Conservation (phyloP, 352 stramenopile species). For the Pythium folliculosum region DNA sequence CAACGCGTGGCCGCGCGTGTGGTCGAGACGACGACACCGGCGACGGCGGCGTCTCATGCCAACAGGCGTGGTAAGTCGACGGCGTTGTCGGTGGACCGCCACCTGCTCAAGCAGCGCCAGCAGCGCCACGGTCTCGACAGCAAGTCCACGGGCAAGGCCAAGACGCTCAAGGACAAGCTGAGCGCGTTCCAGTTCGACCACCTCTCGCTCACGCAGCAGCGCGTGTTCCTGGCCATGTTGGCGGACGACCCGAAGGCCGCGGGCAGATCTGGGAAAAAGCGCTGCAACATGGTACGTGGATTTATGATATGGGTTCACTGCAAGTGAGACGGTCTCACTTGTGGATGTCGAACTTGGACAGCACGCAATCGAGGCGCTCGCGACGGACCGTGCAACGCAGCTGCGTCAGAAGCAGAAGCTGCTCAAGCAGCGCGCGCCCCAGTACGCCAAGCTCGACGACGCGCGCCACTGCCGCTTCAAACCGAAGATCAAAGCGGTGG, state of each 20-base stretch:
- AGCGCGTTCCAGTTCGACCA: slow-evolving; percentile 64
- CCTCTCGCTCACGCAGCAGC: slow-evolving; percentile 57
- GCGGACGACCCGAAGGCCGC: slow-evolving; percentile 27
- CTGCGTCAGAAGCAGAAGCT: slow-evolving; percentile 36
- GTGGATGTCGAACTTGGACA: neutral
- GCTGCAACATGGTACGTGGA: slow-evolving; percentile 36
- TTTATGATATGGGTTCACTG: neutral
- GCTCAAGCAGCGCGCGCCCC: slow-evolving; percentile 20
- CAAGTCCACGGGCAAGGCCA: slow-evolving; percentile 33
- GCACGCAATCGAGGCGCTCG: slow-evolving; percentile 50
- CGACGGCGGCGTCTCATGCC: neutral
- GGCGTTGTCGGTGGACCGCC: slow-evolving; percentile 37
- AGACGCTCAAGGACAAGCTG: slow-evolving; percentile 57
- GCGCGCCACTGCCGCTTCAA: slow-evolving; percentile 57
- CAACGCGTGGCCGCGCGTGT: slow-evolving; percentile 28
- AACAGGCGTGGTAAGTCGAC: neutral
- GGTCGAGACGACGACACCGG: slow-evolving; percentile 9
- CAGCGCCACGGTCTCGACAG: slow-evolving; percentile 20
- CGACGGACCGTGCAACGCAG: slow-evolving; percentile 44
- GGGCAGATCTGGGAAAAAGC: slow-evolving; percentile 5
- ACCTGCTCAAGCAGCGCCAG: slow-evolving; percentile 37
- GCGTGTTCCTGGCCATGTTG: slow-evolving; percentile 64
- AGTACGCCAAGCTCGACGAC: slow-evolving; percentile 65
- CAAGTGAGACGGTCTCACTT: neutral
- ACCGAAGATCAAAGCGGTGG: slow-evolving; percentile 36